These are phyloP conservation scores for Nicotiana knightiana DNA, from an alignment of 257 asterid species.

Conservation along the genomic window DNA sequence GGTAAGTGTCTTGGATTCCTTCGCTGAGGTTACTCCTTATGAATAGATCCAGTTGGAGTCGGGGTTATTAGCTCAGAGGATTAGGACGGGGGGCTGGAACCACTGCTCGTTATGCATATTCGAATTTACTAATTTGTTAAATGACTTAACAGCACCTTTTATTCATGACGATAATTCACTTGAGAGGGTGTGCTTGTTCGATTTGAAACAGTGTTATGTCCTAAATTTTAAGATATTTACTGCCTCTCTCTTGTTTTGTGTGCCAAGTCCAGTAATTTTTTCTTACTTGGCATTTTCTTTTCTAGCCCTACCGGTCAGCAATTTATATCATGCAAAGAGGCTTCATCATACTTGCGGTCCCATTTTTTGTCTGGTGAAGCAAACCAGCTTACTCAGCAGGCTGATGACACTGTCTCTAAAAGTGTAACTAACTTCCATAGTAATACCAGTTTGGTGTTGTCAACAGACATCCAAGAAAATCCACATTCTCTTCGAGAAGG, in stretches of 20 bases:
- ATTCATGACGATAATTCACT: background rate
- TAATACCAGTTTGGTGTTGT: conserved; percentile 1
- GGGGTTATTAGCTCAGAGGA: no score
- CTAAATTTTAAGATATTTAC: background rate
- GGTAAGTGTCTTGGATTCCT: no score
- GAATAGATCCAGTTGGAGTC: no score
- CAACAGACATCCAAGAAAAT: conserved; percentile 42
- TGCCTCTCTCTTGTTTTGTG: background rate
- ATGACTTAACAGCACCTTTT: background rate
- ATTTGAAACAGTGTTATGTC: background rate
- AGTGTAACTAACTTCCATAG: conserved; percentile 35
- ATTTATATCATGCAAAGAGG: conserved; percentile 83
- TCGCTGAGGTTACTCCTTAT: no score
- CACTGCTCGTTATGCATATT: background rate
- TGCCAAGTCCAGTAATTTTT: background rate
- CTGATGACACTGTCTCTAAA: conserved; percentile 34
- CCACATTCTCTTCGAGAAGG: conserved; percentile 28
- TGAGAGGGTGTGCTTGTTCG: background rate
- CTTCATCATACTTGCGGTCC: conserved; percentile 62
- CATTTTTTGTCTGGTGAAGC: conserved; percentile 39
- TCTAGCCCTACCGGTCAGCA: conserved; percentile 86
- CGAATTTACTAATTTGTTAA: background rate
- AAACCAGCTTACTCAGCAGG: conserved; percentile 38
- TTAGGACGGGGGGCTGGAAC: no score
- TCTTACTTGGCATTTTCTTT: conserved; percentile 13